Percentiles rank a stretch among this genome's conserved stretches.
phyloP scores from a whole-genome alignment of 805 yeast species.

The Saccharomyces mikatae region DNA sequence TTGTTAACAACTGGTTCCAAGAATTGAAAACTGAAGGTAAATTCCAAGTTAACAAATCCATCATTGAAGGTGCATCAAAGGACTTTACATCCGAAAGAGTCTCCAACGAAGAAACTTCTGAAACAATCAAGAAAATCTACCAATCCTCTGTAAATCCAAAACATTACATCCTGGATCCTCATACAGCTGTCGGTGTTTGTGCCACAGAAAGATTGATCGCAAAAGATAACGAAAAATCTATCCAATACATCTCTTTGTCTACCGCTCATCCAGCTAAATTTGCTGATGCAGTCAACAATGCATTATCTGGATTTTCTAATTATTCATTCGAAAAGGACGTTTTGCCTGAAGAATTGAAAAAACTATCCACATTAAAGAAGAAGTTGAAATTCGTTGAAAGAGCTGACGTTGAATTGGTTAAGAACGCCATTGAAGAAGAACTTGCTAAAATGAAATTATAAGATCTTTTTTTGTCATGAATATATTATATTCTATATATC shows the following conservation, averaged over 20 bases:
- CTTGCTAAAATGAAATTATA: conserved; percentile 42
- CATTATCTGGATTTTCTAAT: conserved; percentile 55
- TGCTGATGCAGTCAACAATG: conserved; percentile 86
- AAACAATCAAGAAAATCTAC: conserved; percentile 68
- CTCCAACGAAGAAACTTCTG: conserved; percentile 66
- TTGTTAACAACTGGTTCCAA: conserved; percentile 67
- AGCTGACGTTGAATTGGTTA: conserved; percentile 67
- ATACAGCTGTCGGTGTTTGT: conserved; percentile 88
- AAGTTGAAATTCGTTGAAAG: conserved; percentile 63
- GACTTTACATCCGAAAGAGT: conserved; percentile 78
- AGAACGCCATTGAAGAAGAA: conserved; percentile 66
- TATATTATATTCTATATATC: background rate
- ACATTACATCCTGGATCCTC: conserved; percentile 88
- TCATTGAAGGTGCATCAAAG: conserved; percentile 54
- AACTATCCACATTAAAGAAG: conserved; percentile 61
- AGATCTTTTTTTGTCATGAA: background rate
- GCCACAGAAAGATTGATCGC: conserved; percentile 60
- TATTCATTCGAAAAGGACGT: conserved; percentile 86
- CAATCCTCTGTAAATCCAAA: conserved; percentile 42
- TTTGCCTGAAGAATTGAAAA: conserved; percentile 78
- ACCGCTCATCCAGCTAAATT: conserved; percentile 99
- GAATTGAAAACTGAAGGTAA: conserved; percentile 70
- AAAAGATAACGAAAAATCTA: conserved; percentile 35
- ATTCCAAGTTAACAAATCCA: conserved; percentile 58
- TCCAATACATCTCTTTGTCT: conserved; percentile 65